Percentiles rank a stretch among this genome's conserved stretches.
phyloP scores from a whole-genome alignment of 257 asterid genomes.

The Solanum pinnatisectum region DNA sequence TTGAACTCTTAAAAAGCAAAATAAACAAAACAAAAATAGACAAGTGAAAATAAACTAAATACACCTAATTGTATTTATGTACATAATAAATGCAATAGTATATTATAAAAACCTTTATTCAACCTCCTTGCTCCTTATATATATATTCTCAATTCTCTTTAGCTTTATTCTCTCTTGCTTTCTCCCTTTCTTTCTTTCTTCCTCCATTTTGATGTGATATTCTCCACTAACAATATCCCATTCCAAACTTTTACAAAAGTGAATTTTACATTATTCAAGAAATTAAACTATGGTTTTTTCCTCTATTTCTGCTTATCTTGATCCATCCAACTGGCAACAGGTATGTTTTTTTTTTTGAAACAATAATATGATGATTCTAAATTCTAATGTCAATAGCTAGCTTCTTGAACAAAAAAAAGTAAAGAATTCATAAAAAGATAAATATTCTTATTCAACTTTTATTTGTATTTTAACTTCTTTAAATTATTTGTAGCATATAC shows the following conservation, averaged over 20 bases:
- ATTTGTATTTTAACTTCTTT: constrained; percentile 4
- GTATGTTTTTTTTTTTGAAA: constrained; percentile 14
- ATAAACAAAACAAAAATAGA: constrained; percentile 27
- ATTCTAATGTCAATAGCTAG: constrained; percentile 28
- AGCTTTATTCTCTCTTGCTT: constrained; percentile 1
- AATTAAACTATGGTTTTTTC: constrained; percentile 72
- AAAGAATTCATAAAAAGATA: constrained; percentile 21
- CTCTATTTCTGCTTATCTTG: constrained; percentile 90
- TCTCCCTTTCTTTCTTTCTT: constrained; percentile 9
- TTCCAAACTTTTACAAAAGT: constrained; percentile 71
- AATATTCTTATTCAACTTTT: constrained; percentile 32
- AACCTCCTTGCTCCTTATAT: constrained; percentile 25
- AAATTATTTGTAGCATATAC: constrained; percentile 44
- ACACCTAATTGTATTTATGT: constrained; percentile 8
- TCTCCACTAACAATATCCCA: constrained; percentile 54
- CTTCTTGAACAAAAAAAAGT: constrained; percentile 47
- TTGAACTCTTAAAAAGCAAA: constrained; percentile 61
- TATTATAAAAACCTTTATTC: constrained; percentile 66
- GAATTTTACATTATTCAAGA: constrained; percentile 35
- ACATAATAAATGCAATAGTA: constrained; percentile 26
- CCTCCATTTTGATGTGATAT: constrained; percentile 60
- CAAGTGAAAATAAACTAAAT: constrained; percentile 55
- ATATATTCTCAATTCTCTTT: constrained; percentile 57
- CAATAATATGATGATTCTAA: constrained; percentile 23
- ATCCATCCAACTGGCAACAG: constrained; percentile 98